These are phyloP conservation scores for Corymbia maculata DNA, from an alignment of 345 rosid species.

Conservation along the genomic window DNA sequence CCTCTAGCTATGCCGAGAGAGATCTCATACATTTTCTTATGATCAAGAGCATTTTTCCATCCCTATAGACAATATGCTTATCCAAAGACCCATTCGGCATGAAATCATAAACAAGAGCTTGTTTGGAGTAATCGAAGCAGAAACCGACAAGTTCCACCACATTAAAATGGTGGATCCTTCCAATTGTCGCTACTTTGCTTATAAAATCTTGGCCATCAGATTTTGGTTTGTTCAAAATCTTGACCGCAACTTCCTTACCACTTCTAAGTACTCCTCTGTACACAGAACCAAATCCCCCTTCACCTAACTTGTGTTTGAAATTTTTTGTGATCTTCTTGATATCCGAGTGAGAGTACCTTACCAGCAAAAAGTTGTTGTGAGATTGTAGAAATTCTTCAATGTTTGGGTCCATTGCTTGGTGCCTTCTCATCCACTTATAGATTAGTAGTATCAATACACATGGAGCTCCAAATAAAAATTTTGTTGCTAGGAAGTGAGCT, in stretches of 20 bases:
- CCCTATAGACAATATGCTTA: neutral
- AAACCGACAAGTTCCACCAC: neutral
- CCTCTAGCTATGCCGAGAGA: neutral
- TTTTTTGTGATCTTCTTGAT: neutral
- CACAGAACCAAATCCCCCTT: neutral
- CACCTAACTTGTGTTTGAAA: neutral
- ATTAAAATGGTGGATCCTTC: neutral
- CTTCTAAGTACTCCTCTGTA: neutral
- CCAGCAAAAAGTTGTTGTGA: too few species aligned
- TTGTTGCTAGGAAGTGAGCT: neutral
- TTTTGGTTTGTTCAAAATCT: neutral
- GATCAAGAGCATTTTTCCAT: neutral
- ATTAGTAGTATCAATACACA: too few species aligned
- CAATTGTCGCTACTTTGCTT: neutral
- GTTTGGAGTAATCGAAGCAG: neutral
- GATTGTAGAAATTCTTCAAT: too few species aligned
- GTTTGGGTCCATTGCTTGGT: too few species aligned
- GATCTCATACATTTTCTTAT: neutral
- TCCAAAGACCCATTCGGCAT: neutral
- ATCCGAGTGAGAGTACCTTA: too few species aligned
- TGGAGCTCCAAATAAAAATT: neutral
- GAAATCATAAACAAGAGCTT: neutral
- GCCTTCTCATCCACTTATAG: too few species aligned
- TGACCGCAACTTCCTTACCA: neutral
- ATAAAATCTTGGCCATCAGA: neutral